A percentile compares a stretch with the other conserved stretches of the same genome.
Evolutionary conservation across 192 early-diverging fungal genomes (phyloP).

Genomic region (Chytriomyces sp.): DNA sequence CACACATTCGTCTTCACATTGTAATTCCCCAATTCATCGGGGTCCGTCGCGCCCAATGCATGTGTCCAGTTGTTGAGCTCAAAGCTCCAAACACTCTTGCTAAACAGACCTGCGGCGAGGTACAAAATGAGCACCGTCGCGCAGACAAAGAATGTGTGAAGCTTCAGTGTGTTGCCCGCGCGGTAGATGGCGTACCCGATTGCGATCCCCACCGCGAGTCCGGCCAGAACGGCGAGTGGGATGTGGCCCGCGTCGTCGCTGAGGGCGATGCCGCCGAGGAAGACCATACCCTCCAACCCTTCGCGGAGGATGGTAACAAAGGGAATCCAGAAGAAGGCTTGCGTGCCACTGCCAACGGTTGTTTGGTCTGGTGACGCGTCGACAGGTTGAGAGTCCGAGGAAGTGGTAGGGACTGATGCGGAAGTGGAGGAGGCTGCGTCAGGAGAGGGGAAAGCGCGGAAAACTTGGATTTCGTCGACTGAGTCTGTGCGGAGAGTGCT

Average conservation of each 20-base stretch:
- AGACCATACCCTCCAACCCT: conserved; percentile 86
- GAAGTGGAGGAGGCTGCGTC: background rate
- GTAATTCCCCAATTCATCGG: conserved; percentile 12
- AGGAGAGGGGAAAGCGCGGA: background rate
- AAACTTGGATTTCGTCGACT: background rate
- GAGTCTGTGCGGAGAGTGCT: background rate
- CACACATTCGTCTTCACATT: conserved; percentile 12
- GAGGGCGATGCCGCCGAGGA: conserved; percentile 76
- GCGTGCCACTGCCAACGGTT: background rate
- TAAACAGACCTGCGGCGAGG: conserved; percentile 79
- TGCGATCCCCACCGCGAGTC: conserved; percentile 64
- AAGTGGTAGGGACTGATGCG: background rate
- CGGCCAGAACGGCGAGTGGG: conserved; percentile 77
- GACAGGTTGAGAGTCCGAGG: background rate
- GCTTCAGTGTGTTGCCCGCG: conserved; percentile 30
- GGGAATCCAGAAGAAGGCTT: conserved; percentile 79
- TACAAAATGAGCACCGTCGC: conserved; percentile 76
- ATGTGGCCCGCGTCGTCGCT: conserved; percentile 66
- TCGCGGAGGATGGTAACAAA: conserved; percentile 85
- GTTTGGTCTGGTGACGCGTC: background rate
- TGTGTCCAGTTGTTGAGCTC: conserved; percentile 65
- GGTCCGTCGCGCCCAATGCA: conserved; percentile 5
- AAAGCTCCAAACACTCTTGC: conserved; percentile 66
- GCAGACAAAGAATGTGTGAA: conserved; percentile 78
- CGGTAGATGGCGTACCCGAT: conserved; percentile 78